Evolutionary conservation across 148 eudicot species (phyloP), one percentile per base, ranked within the genome.

Genomic region (Rhododendron ferrugineum): DNA sequence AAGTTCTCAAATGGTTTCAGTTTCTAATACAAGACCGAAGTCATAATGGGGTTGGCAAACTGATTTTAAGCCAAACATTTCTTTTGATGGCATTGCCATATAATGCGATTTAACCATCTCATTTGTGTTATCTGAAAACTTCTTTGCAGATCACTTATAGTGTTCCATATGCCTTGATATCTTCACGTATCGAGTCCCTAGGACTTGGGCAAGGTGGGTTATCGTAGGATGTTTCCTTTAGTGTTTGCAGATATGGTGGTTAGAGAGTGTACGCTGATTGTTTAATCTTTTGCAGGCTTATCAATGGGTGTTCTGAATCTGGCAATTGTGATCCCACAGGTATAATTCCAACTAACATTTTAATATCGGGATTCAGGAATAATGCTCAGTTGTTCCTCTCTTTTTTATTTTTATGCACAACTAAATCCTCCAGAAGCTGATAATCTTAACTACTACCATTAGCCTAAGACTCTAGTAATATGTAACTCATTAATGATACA

Each of bases 221-320:
- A 28, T 40, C 1, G 8, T 40, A 62, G 54, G 11, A 44, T 37
- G 58, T 84, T 78, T 58, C 62, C 30, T 58, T 44, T 40, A n/a
- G 2, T 50, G 28, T 68, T 68, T 20, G 23, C 42, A 49, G 75
- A 62, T 83, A 30, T 79, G 36, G 82, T 47, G 72, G 42, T 86
- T 66, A 20, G 85, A 64, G 86, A 50, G 68, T 44, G 42, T 64
- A 83, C 68, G 26, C 40, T 66, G 72, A 32, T 78, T n/a, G 42
- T 44, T 89, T 81, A 30, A 82, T 75, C 68, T 56, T 54, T 50
- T 89, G 86, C 91, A 97, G 99, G 99, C 40, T 91, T 97, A 85
- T 97, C 99, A 76, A 95, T 97, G 99, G 99, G 99, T 79, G 98
- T 95, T 52, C 87, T 97, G 70, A 97, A 97, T 90, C 90, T 97